Evolutionary conservation across 768 basidiomycete genomes (phyloP), one percentile per base, ranked within the genome.

Genomic region (Termitomyces sp.): DNA sequence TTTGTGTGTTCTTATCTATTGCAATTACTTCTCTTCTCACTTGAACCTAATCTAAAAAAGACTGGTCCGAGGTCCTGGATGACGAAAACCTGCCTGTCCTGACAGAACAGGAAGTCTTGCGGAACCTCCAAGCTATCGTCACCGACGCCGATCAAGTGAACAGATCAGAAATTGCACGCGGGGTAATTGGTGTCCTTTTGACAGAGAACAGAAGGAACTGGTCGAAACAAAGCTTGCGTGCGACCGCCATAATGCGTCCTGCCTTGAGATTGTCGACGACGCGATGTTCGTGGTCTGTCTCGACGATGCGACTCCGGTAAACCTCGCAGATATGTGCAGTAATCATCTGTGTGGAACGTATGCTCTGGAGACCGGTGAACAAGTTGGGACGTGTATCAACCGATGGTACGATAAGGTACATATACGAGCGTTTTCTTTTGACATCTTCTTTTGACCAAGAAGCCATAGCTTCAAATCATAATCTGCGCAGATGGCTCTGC

Each of bases 301-400:
- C 44, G 96, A 99, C 67, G 95, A 97, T 65, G 60, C 76, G 3
- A 67, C 76, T 0, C 77, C 81, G 0, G 84, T 86, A 55, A 82
- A 81, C 61, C 72, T 92, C 41, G 87, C 86, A 0, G 90, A 94
- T 63, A 75, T 98, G 22, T 97, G 94, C 67, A 82, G 80, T 55
- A 97, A 96, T 71, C 96, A 96, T 73, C 75, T 98, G 50, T 98
- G 95, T 65, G 95, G 95, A 13, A 94, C 93, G 0, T 97, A 97
- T 65, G 80, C 81, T 58, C 74, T 95, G 54, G 80, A 85, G 57
- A 83, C 80, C 42, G 94, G 96, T 9, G 88, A 95, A 47, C 96
- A 98, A 70, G 84, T 94, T 5, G 96, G 96, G 13, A 98, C 94
- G 0, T 98, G 95, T 71, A 95, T 92, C 2, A 97, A 98, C 67